Conservation (phyloP, 176 grass and related monocot genomes). For the Aegilops tauschii region DNA sequence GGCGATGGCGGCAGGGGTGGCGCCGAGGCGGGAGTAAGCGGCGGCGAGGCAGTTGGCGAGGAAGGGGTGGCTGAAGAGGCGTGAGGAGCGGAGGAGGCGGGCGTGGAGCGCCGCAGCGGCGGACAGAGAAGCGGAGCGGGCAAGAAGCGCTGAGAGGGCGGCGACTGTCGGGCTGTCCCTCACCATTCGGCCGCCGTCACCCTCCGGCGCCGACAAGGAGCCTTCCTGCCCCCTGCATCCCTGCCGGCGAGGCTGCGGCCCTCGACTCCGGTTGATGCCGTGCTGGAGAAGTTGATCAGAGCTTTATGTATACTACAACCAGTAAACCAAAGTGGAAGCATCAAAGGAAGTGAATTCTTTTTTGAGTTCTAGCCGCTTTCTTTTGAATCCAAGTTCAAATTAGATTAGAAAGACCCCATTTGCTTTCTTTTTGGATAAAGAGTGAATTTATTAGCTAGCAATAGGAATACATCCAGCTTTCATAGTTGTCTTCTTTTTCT, state of each 20-base stretch:
- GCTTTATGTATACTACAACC: too few species aligned
- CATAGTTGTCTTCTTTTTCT: too few species aligned
- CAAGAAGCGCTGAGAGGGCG: conserved; percentile 39
- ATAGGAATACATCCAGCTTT: too few species aligned
- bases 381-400: too few species aligned
- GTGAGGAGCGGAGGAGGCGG: conserved; percentile 53
- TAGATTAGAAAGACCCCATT: too few species aligned
- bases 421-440: too few species aligned
- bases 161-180: background rate
- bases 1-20: conserved; percentile 18
- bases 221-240: background rate
- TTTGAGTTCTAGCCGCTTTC: too few species aligned
- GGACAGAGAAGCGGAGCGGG: conserved; percentile 32
- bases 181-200: background rate
- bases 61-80: conserved; percentile 42
- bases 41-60: conserved; percentile 62
- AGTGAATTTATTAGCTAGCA: too few species aligned
- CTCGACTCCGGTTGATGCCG: background rate
- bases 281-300: background rate
- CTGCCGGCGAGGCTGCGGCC: background rate
- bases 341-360: too few species aligned
- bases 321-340: too few species aligned
- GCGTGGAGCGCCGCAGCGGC: conserved; percentile 49
- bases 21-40: conserved; percentile 56
- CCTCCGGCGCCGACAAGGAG: background rate